Base-by-base conservation (phyloP, 2,329 filamentous ascomycete genomes). In the Cercospora sp. region DNA sequence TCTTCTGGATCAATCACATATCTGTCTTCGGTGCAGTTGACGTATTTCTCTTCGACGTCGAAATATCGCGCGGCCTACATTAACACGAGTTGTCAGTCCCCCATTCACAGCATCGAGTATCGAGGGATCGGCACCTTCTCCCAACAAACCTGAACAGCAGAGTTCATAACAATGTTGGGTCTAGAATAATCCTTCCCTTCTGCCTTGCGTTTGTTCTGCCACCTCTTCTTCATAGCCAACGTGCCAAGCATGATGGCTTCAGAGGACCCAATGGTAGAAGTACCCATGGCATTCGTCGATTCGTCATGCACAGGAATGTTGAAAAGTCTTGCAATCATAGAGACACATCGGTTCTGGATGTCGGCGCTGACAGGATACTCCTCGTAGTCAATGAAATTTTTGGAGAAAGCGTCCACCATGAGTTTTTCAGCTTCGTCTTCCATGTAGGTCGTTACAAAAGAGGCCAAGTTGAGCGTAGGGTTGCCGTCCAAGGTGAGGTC, bases 391-490 rank as follows among this genome's bases (percentile, higher is more conserved):
- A 84, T 84, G 77, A 97, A 97, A 85, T 98, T 98, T 81, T 97
- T 97, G 79, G 91, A 89, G 79, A 97, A 93, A 63, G 91, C 88
- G 72, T 97, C 93, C 72, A 89, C 45, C 94, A 98, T 98, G 81
- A 97, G 91, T 81, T 96, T 93, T 82, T 97, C 94, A 20, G 91
- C 94, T 80, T 97, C 94, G 57, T 97, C 92, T 83, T 97, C 94
- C 93, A 97, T 97, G 83, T 96, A 97, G 0, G 94, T 97, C 1
- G 94, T 97, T 72, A 97, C 93, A 77, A 98, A 98, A 42, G 90
- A 94, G 31, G 94, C 94, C 75, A 98, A 81, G 80, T 92, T 95
- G 71, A 75, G 73, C 0, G 74, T 76, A 20, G 30, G 63, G 58
- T 62, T 65, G 39, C 42, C 18, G 45, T 60, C 48, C 8, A 65